Conservation (phyloP, 805 yeast species). For the Candida arabinofermentans region DNA sequence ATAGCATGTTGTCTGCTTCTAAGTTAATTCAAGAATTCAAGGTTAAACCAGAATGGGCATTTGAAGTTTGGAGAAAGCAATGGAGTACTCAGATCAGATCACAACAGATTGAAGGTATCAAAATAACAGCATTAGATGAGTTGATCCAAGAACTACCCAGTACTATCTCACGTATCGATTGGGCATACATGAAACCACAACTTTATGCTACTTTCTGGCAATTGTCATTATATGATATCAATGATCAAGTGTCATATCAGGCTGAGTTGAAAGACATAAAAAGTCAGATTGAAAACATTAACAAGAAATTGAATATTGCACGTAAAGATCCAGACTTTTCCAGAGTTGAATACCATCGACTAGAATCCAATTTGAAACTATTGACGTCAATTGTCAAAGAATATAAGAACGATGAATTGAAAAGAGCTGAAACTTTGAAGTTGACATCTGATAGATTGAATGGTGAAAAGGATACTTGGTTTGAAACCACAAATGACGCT, state of each 20-base stretch:
- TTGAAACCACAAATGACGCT: slow-evolving; percentile 21
- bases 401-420: slow-evolving; percentile 38
- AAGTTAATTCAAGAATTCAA: slow-evolving; percentile 39
- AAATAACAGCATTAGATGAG: slow-evolving; percentile 5
- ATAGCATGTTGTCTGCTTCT: slow-evolving; percentile 37
- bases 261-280: slow-evolving; percentile 39
- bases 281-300: slow-evolving; percentile 32
- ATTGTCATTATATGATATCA: slow-evolving; percentile 65
- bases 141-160: slow-evolving; percentile 14
- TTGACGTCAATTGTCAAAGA: slow-evolving; percentile 25
- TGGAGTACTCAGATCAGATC: slow-evolving; percentile 28
- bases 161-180: slow-evolving; percentile 15
- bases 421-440: slow-evolving; percentile 41
- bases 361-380: slow-evolving; percentile 23
- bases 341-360: slow-evolving; percentile 20
- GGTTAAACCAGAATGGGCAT: slow-evolving; percentile 60
- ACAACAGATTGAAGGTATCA: slow-evolving; percentile 14
- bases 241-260: slow-evolving; percentile 47
- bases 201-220: slow-evolving; percentile 71
- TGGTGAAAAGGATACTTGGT: slow-evolving; percentile 37
- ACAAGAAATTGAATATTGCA: slow-evolving; percentile 32
- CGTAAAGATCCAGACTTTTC: slow-evolving; percentile 26
- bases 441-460: slow-evolving; percentile 27
- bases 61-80: slow-evolving; percentile 68
- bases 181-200: slow-evolving; percentile 31